Conservation (phyloP, 192 early-diverging fungal genomes). For the Gryganskiella cystojenkinii region DNA sequence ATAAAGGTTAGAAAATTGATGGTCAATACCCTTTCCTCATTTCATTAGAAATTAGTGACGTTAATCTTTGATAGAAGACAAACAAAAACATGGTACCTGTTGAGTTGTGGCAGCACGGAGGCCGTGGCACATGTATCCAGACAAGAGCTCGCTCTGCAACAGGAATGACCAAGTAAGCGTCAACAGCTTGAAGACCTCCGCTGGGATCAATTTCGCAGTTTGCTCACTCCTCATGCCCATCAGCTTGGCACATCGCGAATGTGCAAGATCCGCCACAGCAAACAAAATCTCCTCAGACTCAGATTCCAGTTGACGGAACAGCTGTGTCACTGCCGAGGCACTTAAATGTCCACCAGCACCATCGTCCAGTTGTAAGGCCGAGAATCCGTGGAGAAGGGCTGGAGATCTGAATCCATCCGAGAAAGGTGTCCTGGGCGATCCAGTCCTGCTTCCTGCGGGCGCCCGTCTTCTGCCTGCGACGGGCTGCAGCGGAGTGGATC, state of each 20-base stretch:
- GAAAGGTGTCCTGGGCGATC: conserved; percentile 16
- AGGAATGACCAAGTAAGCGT: conserved; percentile 88
- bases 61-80: no score
- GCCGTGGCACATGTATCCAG: conserved; percentile 90
- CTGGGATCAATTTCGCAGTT: conserved; percentile 86
- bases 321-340: conserved; percentile 11
- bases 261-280: conserved; percentile 85
- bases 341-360: conserved; percentile 26
- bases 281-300: conserved; percentile 83
- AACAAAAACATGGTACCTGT: no score
- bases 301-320: conserved; percentile 64
- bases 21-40: no score
- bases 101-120: conserved; percentile 87
- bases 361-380: conserved; percentile 23
- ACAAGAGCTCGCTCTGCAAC: conserved; percentile 76
- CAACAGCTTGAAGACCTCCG: conserved; percentile 90
- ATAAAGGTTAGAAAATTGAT: background rate
- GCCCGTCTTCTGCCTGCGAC: conserved; percentile 10
- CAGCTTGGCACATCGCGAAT: conserved; percentile 88
- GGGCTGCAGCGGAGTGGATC: conserved; percentile 28
- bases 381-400: conserved; percentile 17
- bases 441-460: background rate
- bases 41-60: no score
- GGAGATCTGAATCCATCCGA: conserved; percentile 10
- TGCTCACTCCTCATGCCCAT: conserved; percentile 90